A percentile compares a stretch with the other conserved stretches of the same genome.
Conservation (phyloP, 2,329 filamentous ascomycete species). For the Botrytis tulipae region DNA sequence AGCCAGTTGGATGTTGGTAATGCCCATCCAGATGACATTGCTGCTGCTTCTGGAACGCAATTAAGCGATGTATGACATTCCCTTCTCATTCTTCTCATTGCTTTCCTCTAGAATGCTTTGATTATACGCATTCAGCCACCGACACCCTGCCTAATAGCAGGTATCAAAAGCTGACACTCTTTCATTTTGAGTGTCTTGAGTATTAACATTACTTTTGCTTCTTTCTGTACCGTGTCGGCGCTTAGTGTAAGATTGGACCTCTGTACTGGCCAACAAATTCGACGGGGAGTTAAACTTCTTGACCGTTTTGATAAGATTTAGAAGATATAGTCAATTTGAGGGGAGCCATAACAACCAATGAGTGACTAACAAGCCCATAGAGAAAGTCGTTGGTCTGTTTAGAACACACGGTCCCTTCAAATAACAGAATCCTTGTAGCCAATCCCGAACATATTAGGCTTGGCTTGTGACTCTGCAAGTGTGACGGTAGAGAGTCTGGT, state of each 20-base stretch:
- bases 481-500: background rate
- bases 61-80: too few relatives aligned
- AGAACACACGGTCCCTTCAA: background rate
- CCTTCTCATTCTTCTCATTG: too few relatives aligned
- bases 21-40: too few relatives aligned
- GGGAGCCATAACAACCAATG: background rate
- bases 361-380: background rate
- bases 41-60: background rate
- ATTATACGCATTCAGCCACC: too few relatives aligned
- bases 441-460: too few relatives aligned
- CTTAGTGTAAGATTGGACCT: background rate
- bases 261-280: fast-evolving
- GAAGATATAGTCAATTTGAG: background rate
- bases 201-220: too few relatives aligned
- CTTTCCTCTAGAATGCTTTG: too few relatives aligned
- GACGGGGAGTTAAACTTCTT: background rate
- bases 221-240: too few relatives aligned
- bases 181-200: too few relatives aligned
- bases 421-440: background rate
- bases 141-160: too few relatives aligned
- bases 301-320: background rate
- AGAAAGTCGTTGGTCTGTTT: background rate
- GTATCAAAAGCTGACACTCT: too few relatives aligned
- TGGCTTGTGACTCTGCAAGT: background rate
- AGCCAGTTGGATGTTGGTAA: background rate